These are phyloP conservation scores for Neoscytalidium dimidiatum DNA, from an alignment of 2,329 filamentous ascomycete genomes.

Conservation along the genomic window DNA sequence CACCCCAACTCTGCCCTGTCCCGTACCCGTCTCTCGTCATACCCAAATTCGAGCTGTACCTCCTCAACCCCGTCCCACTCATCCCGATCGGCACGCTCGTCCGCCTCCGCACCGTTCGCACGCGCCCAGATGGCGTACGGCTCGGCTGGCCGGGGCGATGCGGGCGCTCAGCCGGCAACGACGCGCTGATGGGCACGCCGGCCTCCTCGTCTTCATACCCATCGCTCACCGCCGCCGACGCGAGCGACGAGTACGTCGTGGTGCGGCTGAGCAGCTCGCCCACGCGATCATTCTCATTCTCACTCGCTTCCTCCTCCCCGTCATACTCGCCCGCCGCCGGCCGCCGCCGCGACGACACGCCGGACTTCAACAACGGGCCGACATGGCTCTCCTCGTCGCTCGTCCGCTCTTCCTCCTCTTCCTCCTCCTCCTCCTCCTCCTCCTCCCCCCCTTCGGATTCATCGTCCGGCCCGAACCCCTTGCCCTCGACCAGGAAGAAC, in stretches of 20 bases:
- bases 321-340: slow-evolving; percentile 10
- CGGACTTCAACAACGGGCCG: neutral
- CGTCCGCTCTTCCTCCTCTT: slow-evolving; percentile 29
- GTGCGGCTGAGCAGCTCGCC: slow-evolving; percentile 33
- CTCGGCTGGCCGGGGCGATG: slow-evolving; percentile 19
- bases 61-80: slow-evolving; percentile 43
- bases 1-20: slow-evolving; percentile 18
- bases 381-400: slow-evolving; percentile 34
- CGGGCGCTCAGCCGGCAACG: slow-evolving; percentile 15
- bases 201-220: slow-evolving; percentile 29
- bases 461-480: slow-evolving; percentile 59
- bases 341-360: neutral
- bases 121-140: slow-evolving; percentile 25
- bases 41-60: slow-evolving; percentile 49
- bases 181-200: neutral
- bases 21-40: slow-evolving; percentile 35
- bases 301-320: neutral
- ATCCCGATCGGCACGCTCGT: slow-evolving; percentile 49
- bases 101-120: slow-evolving; percentile 35
- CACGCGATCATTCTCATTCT: neutral
- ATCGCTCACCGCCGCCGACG: slow-evolving; percentile 26
- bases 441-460: slow-evolving; percentile 35
- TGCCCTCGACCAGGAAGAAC: slow-evolving; percentile 72
- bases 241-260: slow-evolving; percentile 28
- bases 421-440: slow-evolving; percentile 35